Evolutionary conservation across 2,329 filamentous ascomycete species (phyloP).

Genomic region (Cryoendolithus antarcticus): DNA sequence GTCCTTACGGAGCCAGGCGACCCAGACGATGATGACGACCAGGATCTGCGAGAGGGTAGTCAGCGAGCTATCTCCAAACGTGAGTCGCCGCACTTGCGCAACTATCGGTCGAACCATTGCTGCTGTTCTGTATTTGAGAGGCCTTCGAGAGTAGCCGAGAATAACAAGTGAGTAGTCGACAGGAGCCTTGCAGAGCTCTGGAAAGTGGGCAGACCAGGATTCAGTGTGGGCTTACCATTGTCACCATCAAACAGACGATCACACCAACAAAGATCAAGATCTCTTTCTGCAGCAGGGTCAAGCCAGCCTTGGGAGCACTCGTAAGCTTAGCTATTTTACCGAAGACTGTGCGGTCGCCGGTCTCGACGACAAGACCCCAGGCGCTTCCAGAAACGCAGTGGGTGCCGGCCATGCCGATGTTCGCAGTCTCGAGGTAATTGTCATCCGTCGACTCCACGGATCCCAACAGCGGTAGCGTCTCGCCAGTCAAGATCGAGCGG

Average conservation of each 20-base stretch:
- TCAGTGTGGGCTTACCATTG: slow-evolving; percentile 38
- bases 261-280: slow-evolving; percentile 60
- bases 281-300: slow-evolving; percentile 61
- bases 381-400: slow-evolving; percentile 60
- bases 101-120: no score
- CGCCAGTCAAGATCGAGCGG: slow-evolving; percentile 59
- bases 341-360: slow-evolving; percentile 62
- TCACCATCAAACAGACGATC: slow-evolving; percentile 55
- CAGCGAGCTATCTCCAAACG: no score
- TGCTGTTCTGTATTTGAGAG: no score
- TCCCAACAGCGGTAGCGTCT: slow-evolving; percentile 49
- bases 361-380: slow-evolving; percentile 56
- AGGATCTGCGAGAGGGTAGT: slow-evolving; percentile 20
- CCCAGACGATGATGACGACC: slow-evolving; percentile 43
- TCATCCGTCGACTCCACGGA: slow-evolving; percentile 54
- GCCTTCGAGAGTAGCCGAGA: no score
- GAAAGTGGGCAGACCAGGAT: not conserved
- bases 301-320: slow-evolving; percentile 52
- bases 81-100: no score
- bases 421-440: slow-evolving; percentile 66
- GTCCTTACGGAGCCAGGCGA: slow-evolving; percentile 52
- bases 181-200: no score
- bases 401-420: slow-evolving; percentile 67
- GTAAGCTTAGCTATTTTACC: slow-evolving; percentile 61
- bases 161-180: no score